Evolutionary conservation across 2,329 filamentous ascomycete genomes (phyloP), one percentile per base, ranked within the genome.

Genomic region (Cladosporium sp.): DNA sequence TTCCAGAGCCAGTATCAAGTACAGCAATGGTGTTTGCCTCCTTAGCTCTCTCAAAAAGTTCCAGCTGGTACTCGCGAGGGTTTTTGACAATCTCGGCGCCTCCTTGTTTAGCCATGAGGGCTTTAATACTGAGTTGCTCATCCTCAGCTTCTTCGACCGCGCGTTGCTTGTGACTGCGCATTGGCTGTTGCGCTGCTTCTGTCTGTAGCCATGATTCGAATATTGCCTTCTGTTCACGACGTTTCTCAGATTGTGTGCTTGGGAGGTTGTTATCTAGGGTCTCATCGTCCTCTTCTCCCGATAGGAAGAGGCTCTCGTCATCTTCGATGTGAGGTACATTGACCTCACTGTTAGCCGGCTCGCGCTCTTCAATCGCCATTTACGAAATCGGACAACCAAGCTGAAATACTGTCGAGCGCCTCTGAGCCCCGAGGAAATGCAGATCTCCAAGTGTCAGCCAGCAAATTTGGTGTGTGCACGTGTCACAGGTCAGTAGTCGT

Each of bases 1-100:
- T 99, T 2, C 94, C 94, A 3, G 91, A 91, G 12, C 94, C 91
- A n/a, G 93, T 97, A 67, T 95, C 91, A 1, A 97, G 80, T 1
- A 99, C 94, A 0, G 94, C 92, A 64, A 99, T 96, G 7, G 87
- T 89, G 68, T 99, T 99, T 64, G 87, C 83, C 52, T 82, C 69
- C 68, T 94, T 96, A 3, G 94, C 93, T 62, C 83, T 83, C 71
- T 97, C 90, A 67, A 94, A 97, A 0, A 99, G 80, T 69, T 97
- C 93, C 12, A 90, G 77, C 71, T 99, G 94, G 68, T 97, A 99
- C 66, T 96, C 91, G 49, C 93, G 82, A 0, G 92, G 90, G 54
- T 85, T 88, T 10, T 85, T 82, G 59, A 94, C 91, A 54, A 91
- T 89, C 35, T 73, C 66, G 1, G 73, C 73, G 5, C 75, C 74